Evolutionary conservation across 1,284 basidiomycete species (phyloP), one percentile per base, ranked within the genome.

Genomic region (Marasmius fiardii): DNA sequence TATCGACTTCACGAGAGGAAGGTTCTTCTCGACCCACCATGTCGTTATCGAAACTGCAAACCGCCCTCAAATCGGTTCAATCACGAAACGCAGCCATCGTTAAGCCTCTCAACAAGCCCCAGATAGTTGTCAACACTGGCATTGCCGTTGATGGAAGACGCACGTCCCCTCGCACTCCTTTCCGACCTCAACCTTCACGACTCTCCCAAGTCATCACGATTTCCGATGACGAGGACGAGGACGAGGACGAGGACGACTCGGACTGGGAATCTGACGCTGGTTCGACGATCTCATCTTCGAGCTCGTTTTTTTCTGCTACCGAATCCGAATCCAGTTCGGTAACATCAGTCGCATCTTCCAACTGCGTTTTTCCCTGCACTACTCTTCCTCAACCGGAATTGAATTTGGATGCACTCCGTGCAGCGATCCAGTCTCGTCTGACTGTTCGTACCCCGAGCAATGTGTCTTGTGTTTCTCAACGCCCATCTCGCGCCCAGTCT

Each of bases 191-290:
- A 31, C 28, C 51, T 26, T 23, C 39, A 10, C 53, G 18, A 24
- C 51, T 26, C 20, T 45, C 50, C 11, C 33, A 14, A 37, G 48
- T 44, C 23, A 20, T 49, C 26, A n/a, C 34, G 14, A n/a, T 48
- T 14, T 21, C 31, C 12, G 43, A 37, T 37, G 31, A 48, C n/a
- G 44, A 18, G 26, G 48, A 48, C 26, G 51, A 14, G 24, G 28
- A n/a, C n/a, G 45, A 31, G 28, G 45, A 31, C 39, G 33, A 48
- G 14, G 14, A 21, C 7, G 44, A 37, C 24, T 39, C 44, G n/a
- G 51, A 53, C 28, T 53, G 45, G 24, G 57, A 55, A 20, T 58
- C 57, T 26, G 57, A 58, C 44, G 48, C 45, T 4, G 54, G 50
- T 18, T 58, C 54, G 2, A 51, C 39, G 14, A 55, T 51, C 18